A percentile compares a stretch with the other conserved stretches of the same genome.
Evolutionary conservation across 2,329 filamentous ascomycete genomes (phyloP).

Genomic region (Calonectria montana): DNA sequence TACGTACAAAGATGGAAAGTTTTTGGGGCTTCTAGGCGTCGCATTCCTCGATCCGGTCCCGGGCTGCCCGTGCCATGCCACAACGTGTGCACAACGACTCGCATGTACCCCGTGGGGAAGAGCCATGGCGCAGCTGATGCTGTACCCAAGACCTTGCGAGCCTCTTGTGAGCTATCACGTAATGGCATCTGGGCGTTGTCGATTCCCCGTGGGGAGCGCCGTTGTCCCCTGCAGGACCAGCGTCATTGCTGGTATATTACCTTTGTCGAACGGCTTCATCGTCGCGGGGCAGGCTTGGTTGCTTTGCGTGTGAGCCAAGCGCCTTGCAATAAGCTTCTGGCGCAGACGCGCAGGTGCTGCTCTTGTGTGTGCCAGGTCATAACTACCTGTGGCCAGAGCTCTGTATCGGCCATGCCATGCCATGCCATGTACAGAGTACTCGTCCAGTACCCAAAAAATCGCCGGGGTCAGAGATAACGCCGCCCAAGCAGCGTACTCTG

Average conservation of each 20-base stretch:
- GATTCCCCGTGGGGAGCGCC: constrained; percentile 22
- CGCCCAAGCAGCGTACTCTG: neutral
- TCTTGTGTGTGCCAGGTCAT: neutral
- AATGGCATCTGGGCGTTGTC: constrained; percentile 14
- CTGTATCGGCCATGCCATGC: neutral
- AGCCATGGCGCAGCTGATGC: neutral
- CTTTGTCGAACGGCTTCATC: neutral
- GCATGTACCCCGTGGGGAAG: constrained; percentile 25
- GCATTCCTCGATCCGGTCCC: neutral
- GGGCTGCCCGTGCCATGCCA: neutral
- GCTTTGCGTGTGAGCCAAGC: neutral
- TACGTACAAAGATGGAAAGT: neutral
- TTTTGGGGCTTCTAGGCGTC: neutral
- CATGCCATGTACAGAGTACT: neutral
- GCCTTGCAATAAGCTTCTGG: neutral
- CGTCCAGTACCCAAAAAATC: constrained; percentile 1
- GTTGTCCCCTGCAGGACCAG: neutral
- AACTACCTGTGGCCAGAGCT: constrained; percentile 5
- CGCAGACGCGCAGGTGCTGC: neutral
- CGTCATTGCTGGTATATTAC: neutral
- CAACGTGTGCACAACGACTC: neutral
- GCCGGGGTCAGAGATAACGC: constrained; percentile 18
- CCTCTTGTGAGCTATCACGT: constrained; percentile 23
- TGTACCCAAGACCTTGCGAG: constrained; percentile 11
- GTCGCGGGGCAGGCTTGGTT: neutral